Conservation (phyloP, 2,329 filamentous ascomycete genomes). For the Trichoderma arundinaceum region DNA sequence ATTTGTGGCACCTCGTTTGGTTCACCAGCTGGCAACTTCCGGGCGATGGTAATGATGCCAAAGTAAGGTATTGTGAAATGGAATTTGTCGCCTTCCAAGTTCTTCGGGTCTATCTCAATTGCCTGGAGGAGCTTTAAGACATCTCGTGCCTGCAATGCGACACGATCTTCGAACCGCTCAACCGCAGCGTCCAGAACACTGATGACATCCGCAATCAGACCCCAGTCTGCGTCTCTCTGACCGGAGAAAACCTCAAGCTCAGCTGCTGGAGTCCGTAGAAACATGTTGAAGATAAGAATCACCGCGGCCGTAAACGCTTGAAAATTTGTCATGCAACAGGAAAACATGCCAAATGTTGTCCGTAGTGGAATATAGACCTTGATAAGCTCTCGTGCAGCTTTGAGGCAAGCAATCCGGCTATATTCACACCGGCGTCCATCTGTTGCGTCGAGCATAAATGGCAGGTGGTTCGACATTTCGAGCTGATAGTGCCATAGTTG, state of each 20-base stretch:
- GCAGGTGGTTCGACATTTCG: slow-evolving; percentile 22
- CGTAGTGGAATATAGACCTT: slow-evolving; percentile 19
- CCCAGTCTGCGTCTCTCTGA: slow-evolving; percentile 21
- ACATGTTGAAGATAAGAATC: slow-evolving; percentile 28
- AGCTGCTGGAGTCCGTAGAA: not conserved
- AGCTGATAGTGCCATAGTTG: slow-evolving; percentile 30
- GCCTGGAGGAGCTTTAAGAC: slow-evolving; percentile 22
- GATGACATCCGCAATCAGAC: slow-evolving; percentile 9
- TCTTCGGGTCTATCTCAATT: slow-evolving; percentile 11
- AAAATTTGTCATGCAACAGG: slow-evolving; percentile 26
- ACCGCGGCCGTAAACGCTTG: slow-evolving; percentile 28
- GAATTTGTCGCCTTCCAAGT: slow-evolving; percentile 12
- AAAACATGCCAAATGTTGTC: slow-evolving; percentile 28
- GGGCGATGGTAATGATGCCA: slow-evolving; percentile 16
- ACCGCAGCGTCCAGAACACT: slow-evolving; percentile 2
- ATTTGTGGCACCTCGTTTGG: not conserved
- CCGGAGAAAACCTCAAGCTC: slow-evolving; percentile 10
- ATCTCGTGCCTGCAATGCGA: slow-evolving; percentile 21
- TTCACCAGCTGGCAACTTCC: not conserved
- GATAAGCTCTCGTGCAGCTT: slow-evolving; percentile 25
- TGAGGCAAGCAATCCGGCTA: slow-evolving; percentile 23
- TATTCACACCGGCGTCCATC: slow-evolving; percentile 17
- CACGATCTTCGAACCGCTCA: slow-evolving; percentile 17
- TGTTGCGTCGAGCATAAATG: slow-evolving; percentile 26
- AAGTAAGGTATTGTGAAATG: slow-evolving; percentile 26